These are phyloP conservation scores for Striga hermonthica DNA, from an alignment of 305 asterid species.

Conservation along the genomic window DNA sequence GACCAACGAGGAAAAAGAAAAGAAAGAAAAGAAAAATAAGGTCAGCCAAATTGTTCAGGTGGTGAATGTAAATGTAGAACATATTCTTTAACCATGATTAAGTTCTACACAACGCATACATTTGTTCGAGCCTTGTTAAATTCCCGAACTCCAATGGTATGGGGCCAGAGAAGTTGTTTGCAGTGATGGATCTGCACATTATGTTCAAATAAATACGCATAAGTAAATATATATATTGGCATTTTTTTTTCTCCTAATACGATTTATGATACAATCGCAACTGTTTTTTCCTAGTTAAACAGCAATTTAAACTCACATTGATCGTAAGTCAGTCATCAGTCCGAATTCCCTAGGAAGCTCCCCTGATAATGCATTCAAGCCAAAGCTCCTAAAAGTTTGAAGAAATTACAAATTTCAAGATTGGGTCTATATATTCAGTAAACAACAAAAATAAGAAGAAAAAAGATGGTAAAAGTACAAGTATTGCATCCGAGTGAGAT, in stretches of 20 bases:
- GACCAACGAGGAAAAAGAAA: background rate
- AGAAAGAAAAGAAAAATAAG: background rate
- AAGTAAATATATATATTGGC: background rate
- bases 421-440: background rate
- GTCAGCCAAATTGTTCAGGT: background rate
- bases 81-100: background rate
- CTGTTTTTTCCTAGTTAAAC: background rate
- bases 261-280: background rate
- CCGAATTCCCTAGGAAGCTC: constrained; percentile 74
- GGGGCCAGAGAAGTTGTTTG: constrained; percentile 56
- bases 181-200: constrained; percentile 25
- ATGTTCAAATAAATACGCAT: constrained; percentile 6
- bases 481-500: constrained; percentile 55
- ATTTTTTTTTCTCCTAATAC: background rate
- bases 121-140: constrained; percentile 6
- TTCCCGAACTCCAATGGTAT: constrained; percentile 30
- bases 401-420: constrained; percentile 24
- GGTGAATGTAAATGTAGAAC: background rate
- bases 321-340: constrained; percentile 54
- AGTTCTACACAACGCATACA: background rate
- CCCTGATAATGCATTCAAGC: constrained; percentile 73
- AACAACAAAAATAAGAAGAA: background rate
- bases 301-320: constrained; percentile 46
- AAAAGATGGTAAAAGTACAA: background rate
- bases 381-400: constrained; percentile 46